Evolutionary conservation across 176 grass and related monocot species (phyloP).

Genomic region (Pharus latifolius): DNA sequence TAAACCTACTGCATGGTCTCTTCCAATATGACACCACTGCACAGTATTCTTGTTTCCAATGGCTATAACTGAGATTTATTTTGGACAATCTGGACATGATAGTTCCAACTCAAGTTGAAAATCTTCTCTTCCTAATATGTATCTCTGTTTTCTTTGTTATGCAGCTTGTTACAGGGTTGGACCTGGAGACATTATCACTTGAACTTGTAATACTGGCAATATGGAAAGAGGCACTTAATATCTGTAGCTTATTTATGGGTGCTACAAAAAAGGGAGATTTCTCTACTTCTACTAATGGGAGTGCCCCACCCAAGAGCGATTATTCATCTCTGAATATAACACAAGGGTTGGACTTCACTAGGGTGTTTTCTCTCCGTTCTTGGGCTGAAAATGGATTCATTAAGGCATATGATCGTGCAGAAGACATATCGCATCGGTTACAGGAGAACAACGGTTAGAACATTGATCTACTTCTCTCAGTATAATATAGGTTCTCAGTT

Average conservation of each 20-base stretch:
- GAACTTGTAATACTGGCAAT: conserved; percentile 54
- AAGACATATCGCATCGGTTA: conserved; percentile 49
- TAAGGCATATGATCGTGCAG: conserved; percentile 57
- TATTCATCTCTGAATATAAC: conserved; percentile 5
- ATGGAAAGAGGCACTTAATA: conserved; percentile 52
- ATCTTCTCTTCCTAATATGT: not conserved
- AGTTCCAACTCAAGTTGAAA: not conserved
- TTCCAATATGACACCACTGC: not conserved
- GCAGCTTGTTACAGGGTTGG: conserved; percentile 37
- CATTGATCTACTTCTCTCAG: not conserved
- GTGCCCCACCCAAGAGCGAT: conserved; percentile 12
- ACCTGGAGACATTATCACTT: conserved; percentile 56
- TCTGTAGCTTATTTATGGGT: conserved; percentile 33
- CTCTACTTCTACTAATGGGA: not conserved
- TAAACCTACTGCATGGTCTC: too few species aligned
- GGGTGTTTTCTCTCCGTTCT: conserved; percentile 16
- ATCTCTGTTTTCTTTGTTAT: conserved; percentile 2
- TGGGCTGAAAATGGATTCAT: conserved; percentile 68
- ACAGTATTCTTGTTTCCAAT: not conserved
- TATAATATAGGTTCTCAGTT: conserved; percentile 3
- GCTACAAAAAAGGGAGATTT: conserved; percentile 6
- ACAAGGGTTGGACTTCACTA: conserved; percentile 39
- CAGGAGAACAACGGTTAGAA: conserved; percentile 34
- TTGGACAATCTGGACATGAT: not conserved
- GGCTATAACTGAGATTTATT: not conserved